Evolutionary conservation across 1,139 yeast genomes (phyloP).

Genomic region (Diutina pseudorugosa): DNA sequence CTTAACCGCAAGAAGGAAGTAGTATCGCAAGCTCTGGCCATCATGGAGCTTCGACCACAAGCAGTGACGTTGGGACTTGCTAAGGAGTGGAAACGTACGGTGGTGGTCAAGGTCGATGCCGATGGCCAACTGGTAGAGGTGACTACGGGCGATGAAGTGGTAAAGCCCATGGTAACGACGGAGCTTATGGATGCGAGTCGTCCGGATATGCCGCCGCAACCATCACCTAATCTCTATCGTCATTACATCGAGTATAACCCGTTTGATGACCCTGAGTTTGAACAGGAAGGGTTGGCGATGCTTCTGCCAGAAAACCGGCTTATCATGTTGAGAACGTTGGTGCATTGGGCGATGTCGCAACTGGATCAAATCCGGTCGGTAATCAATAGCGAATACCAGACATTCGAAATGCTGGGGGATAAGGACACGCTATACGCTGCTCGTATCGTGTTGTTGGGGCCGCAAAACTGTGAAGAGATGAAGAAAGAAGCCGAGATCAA

Average conservation of each 20-base stretch:
- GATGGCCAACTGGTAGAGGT: background rate
- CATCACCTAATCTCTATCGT: background rate
- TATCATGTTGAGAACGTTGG: conserved; percentile 2
- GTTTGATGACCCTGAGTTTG: background rate
- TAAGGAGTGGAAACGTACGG: conserved; percentile 1
- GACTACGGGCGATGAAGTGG: background rate
- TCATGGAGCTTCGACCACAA: background rate
- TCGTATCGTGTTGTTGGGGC: background rate
- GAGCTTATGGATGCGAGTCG: background rate
- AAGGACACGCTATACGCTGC: conserved; percentile 1
- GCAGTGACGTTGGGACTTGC: background rate
- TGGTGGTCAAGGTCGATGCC: background rate
- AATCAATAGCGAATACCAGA: background rate
- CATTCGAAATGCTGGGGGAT: conserved; percentile 3
- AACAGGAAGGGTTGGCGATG: background rate
- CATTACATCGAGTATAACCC: conserved; percentile 1
- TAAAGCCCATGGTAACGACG: background rate
- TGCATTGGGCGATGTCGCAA: conserved; percentile 4
- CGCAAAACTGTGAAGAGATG: background rate
- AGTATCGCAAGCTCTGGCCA: background rate
- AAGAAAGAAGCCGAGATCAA: background rate
- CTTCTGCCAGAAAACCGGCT: conserved; percentile 1
- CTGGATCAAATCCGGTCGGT: background rate
- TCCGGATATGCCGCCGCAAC: background rate
- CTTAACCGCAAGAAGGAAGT: background rate